Conservation (phyloP, 2,329 filamentous ascomycete species). For the Fusarium sp. region DNA sequence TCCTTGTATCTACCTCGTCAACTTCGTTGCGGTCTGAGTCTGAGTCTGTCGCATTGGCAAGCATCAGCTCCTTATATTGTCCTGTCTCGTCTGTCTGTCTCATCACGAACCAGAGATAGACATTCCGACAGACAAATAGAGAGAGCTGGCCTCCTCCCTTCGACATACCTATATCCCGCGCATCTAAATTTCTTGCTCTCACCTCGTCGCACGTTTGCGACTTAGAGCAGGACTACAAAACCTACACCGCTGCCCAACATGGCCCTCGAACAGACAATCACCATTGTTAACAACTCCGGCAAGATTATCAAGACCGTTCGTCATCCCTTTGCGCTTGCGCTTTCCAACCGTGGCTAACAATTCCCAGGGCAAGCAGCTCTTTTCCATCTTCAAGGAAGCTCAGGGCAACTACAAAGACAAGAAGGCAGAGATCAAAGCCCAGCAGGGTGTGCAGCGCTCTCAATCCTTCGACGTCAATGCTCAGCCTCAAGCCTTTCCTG, state of each 20-base stretch:
- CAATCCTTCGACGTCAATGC: slow-evolving; percentile 63
- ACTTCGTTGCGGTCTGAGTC: slow-evolving; percentile 18
- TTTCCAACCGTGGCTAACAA: slow-evolving; percentile 19
- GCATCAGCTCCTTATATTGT: slow-evolving; percentile 8
- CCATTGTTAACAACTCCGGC: slow-evolving; percentile 88
- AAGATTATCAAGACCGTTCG: slow-evolving; percentile 90
- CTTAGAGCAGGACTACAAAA: slow-evolving; percentile 7
- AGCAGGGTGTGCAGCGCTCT: slow-evolving; percentile 67
- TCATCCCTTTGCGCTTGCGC: slow-evolving; percentile 27
- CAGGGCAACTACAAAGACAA: slow-evolving; percentile 87
- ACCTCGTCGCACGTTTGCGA: not conserved
- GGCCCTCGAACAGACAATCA: slow-evolving; percentile 75
- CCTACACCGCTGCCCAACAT: slow-evolving; percentile 45
- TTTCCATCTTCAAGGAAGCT: slow-evolving; percentile 92
- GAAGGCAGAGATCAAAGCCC: slow-evolving; percentile 81
- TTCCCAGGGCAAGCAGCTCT: slow-evolving; percentile 83
- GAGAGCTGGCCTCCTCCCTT: slow-evolving; percentile 40
- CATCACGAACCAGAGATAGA: slow-evolving; percentile 15
- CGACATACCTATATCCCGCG: not conserved
- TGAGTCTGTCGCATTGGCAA: slow-evolving; percentile 13
- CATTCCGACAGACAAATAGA: slow-evolving; percentile 14
- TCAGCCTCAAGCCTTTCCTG: slow-evolving; percentile 24
- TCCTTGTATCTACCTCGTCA: slow-evolving; percentile 8
- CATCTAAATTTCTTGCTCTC: slow-evolving; percentile 1
- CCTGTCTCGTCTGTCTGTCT: slow-evolving; percentile 5